A percentile compares a stretch with the other conserved stretches of the same genome.
These are phyloP conservation scores for Diplotaxis tenuifolia DNA, from an alignment of 345 rosid species.

Conservation along the genomic window DNA sequence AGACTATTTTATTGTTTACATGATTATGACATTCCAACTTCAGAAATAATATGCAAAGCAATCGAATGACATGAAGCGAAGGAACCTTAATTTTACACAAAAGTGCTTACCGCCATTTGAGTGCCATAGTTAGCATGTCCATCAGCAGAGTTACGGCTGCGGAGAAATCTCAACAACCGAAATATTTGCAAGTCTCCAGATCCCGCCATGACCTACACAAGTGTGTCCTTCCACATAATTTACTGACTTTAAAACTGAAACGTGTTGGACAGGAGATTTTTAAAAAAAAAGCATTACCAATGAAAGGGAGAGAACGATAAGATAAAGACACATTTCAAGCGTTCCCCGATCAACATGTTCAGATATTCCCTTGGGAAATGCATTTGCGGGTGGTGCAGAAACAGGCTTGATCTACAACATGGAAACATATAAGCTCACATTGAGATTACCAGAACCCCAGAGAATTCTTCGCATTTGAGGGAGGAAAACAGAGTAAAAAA, in stretches of 20 bases:
- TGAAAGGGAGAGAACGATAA: constrained; percentile 78
- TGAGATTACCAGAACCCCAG: constrained; percentile 11
- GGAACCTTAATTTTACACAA: too few relatives aligned
- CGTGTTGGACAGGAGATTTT: neutral
- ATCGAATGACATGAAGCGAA: constrained; percentile 1
- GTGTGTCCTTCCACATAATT: constrained; percentile 23
- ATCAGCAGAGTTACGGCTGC: constrained; percentile 67
- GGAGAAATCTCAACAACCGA: constrained; percentile 81
- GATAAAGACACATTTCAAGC: constrained; percentile 89
- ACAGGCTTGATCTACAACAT: constrained; percentile 81
- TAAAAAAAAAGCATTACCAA: constrained; percentile 54
- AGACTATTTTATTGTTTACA: too few relatives aligned
- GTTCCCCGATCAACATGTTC: constrained; percentile 84
- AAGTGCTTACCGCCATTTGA: constrained; percentile 80
- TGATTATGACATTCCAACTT: neutral
- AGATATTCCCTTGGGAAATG: constrained; percentile 78
- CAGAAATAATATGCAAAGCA: neutral
- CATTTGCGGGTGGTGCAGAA: constrained; percentile 44
- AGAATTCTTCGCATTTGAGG: neutral
- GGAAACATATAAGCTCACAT: constrained; percentile 21
- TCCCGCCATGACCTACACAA: constrained; percentile 90
- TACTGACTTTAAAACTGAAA: constrained; percentile 19
- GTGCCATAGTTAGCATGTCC: constrained; percentile 88
- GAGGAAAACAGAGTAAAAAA: constrained; percentile 6
- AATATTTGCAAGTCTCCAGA: constrained; percentile 87